Evolutionary conservation across 331 rosid genomes (phyloP).

Genomic region (Quercus lobata): DNA sequence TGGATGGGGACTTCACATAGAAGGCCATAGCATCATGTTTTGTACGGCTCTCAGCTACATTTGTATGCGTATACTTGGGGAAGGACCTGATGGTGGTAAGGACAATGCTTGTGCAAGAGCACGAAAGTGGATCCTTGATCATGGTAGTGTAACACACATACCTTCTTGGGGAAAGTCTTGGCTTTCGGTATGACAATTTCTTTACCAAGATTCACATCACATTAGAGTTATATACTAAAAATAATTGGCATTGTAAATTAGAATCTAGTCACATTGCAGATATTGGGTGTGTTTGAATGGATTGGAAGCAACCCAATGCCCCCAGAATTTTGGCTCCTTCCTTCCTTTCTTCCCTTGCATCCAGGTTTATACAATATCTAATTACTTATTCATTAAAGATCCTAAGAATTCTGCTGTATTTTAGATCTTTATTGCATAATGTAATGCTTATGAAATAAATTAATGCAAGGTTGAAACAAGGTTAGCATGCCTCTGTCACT

Average conservation of each 20-base stretch:
- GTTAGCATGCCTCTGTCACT: no score
- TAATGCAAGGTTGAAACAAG: no score
- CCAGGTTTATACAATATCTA: constrained; percentile 33
- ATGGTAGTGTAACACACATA: constrained; percentile 47
- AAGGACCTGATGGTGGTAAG: constrained; percentile 46
- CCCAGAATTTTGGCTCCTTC: constrained; percentile 70
- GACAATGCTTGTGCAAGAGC: constrained; percentile 52
- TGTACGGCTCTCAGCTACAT: constrained; percentile 47
- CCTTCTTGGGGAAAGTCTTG: constrained; percentile 83
- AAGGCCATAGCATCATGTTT: constrained; percentile 61
- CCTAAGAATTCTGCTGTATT: no score
- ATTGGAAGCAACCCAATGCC: constrained; percentile 66
- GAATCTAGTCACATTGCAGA: constrained; percentile 18
- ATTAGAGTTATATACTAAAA: no score
- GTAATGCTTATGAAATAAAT: no score
- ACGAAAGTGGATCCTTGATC: constrained; percentile 71
- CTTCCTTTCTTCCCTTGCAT: constrained; percentile 61
- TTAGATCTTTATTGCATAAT: no score
- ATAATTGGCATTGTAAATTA: no score
- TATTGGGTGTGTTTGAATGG: constrained; percentile 71
- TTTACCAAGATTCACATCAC: no score
- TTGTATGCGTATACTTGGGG: constrained; percentile 58
- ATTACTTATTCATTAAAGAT: no score
- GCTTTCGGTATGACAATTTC: constrained; percentile 49
- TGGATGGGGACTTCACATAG: constrained; percentile 66